Conservation (phyloP, 495 filamentous ascomycete genomes). For the Podospora anserina region DNA sequence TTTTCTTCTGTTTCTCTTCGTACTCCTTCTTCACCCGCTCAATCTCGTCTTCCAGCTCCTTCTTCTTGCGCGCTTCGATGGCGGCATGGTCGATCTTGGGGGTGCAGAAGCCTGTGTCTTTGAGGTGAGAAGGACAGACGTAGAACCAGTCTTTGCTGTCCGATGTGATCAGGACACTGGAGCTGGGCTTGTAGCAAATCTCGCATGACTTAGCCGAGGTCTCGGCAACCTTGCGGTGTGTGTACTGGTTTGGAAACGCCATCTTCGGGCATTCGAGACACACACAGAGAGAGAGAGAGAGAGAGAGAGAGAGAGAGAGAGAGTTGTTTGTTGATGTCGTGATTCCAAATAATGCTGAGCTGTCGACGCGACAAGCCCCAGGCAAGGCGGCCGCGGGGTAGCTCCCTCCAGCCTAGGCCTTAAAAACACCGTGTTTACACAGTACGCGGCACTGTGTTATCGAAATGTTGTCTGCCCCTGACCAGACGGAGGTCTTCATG, state of each 20-base stretch:
- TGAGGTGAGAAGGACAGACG: constrained; percentile 78
- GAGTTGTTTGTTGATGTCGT: background rate
- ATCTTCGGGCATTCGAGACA: constrained; percentile 19
- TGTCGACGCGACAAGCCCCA: background rate
- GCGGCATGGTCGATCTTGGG: constrained; percentile 76
- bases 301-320: background rate
- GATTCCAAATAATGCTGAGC: background rate
- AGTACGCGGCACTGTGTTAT: background rate
- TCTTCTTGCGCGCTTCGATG: constrained; percentile 64
- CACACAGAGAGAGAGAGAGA: too few relatives aligned
- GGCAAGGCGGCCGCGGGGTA: background rate
- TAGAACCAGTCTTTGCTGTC: constrained; percentile 98
- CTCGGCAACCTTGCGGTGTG: constrained; percentile 85
- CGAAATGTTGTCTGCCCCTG: background rate
- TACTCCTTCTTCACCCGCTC: constrained; percentile 74
- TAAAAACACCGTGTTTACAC: background rate
- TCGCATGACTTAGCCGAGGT: constrained; percentile 76
- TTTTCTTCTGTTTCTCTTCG: constrained; percentile 65
- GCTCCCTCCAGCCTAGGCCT: background rate
- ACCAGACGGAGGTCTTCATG: background rate
- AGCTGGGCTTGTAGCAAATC: constrained; percentile 86
- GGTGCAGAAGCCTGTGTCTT: constrained; percentile 76
- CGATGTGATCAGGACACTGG: constrained; percentile 81
- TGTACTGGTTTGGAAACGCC: constrained; percentile 75
- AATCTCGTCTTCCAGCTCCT: constrained; percentile 69